Percentiles rank a stretch among this genome's conserved stretches.
Conservation (phyloP, 1,284 basidiomycete genomes). For the Retiboletus flavoniger region DNA sequence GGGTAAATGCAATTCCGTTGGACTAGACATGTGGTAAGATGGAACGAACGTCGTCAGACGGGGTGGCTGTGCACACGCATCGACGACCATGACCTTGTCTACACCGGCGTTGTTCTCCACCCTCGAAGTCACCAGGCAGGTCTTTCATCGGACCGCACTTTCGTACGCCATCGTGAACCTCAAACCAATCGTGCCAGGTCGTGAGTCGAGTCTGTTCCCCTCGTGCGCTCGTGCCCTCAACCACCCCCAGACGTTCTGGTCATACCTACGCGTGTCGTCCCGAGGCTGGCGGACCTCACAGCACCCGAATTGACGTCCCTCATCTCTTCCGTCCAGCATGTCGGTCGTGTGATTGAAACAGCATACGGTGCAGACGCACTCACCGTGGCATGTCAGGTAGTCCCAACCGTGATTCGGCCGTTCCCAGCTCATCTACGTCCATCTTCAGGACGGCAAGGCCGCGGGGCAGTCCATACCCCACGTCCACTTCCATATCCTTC, state of each 20-base stretch:
- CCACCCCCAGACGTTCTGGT: constrained; percentile 78
- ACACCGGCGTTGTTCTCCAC: constrained; percentile 69
- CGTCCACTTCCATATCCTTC: constrained; percentile 88
- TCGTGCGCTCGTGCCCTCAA: neutral
- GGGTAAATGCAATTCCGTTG: constrained; percentile 71
- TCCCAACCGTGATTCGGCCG: neutral
- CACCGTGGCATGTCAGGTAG: constrained; percentile 79
- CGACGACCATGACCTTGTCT: constrained; percentile 11
- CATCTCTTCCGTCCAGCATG: constrained; percentile 73
- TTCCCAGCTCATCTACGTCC: constrained; percentile 1
- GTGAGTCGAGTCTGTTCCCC: constrained; percentile 50
- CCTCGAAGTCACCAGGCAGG: constrained; percentile 81
- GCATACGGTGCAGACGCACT: constrained; percentile 75
- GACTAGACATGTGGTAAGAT: constrained; percentile 37
- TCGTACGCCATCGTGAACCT: constrained; percentile 89
- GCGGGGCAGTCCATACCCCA: constrained; percentile 88
- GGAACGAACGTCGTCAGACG: constrained; percentile 13
- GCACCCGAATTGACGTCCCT: constrained; percentile 73
- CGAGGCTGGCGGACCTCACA: constrained; percentile 72
- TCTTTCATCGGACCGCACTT: constrained; percentile 70
- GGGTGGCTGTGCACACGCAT: constrained; percentile 24
- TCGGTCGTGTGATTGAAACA: constrained; percentile 65
- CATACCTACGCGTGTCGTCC: constrained; percentile 73
- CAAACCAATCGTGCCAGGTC: constrained; percentile 89
- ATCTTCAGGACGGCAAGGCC: constrained; percentile 75